Conservation (phyloP, 2,329 filamentous ascomycete species). For the Paraphoma chrysanthemicola region DNA sequence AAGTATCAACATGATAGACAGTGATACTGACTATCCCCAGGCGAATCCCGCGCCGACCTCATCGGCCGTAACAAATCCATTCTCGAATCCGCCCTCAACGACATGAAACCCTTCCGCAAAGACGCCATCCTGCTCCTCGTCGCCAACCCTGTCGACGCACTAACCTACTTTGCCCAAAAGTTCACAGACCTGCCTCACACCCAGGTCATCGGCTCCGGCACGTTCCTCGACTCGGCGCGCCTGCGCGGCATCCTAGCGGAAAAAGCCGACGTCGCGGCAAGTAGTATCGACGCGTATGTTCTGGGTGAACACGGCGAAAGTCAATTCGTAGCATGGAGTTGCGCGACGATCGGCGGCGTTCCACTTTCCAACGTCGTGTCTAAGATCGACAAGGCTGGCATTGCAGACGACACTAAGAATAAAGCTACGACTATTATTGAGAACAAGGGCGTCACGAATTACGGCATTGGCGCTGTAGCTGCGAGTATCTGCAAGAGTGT, state of each 20-base stretch:
- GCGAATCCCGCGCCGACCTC: slow-evolving; percentile 27
- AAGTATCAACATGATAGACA: not conserved
- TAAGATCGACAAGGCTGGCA: slow-evolving; percentile 6
- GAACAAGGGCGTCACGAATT: slow-evolving; percentile 29
- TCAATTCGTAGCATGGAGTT: slow-evolving; percentile 26
- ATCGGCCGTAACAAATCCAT: slow-evolving; percentile 31
- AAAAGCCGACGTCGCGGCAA: slow-evolving; percentile 17
- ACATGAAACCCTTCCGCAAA: slow-evolving; percentile 25
- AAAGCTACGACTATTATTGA: slow-evolving; percentile 23
- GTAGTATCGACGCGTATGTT: slow-evolving; percentile 23
- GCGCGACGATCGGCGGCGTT: slow-evolving; percentile 15
- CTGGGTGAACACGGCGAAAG: slow-evolving; percentile 25
- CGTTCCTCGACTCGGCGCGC: slow-evolving; percentile 27
- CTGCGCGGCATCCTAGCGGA: slow-evolving; percentile 19
- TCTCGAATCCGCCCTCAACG: slow-evolving; percentile 22
- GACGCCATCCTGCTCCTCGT: slow-evolving; percentile 26
- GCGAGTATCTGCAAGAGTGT: slow-evolving; percentile 24
- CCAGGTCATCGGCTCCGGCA: slow-evolving; percentile 27
- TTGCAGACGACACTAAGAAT: slow-evolving; percentile 20
- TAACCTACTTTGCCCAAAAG: slow-evolving; percentile 26
- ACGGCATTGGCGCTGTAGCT: slow-evolving; percentile 25
- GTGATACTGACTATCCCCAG: slow-evolving; percentile 3
- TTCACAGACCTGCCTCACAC: slow-evolving; percentile 16
- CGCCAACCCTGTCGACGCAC: slow-evolving; percentile 30
- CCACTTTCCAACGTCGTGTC: slow-evolving; percentile 6